A percentile compares a stretch with the other conserved stretches of the same genome.
phyloP scores from a whole-genome alignment of 1,284 basidiomycete species.

The Cutaneotrichosporon sp. region DNA sequence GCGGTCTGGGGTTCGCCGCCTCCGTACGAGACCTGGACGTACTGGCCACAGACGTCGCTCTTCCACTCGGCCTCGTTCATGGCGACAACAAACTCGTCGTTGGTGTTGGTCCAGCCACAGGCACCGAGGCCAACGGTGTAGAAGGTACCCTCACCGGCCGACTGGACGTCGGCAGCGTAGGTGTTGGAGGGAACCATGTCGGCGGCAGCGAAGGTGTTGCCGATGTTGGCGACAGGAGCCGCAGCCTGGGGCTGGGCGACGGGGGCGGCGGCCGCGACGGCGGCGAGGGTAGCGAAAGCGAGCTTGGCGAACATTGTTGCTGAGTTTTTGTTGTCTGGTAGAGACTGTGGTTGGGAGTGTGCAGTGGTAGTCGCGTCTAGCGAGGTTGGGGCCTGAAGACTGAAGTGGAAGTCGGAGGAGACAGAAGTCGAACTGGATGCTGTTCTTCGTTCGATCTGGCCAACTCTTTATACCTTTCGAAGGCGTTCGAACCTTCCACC shows the following conservation, averaged over 20 bases:
- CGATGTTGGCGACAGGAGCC: not conserved
- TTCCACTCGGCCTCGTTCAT: constrained; percentile 34
- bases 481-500: too few relatives aligned
- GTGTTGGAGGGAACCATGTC: not conserved
- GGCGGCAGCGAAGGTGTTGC: too few relatives aligned
- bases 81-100: constrained; percentile 38
- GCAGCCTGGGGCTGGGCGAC: constrained; percentile 21
- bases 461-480: too few relatives aligned
- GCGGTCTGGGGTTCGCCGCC: constrained; percentile 59
- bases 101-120: constrained; percentile 32
- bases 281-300: constrained; percentile 22
- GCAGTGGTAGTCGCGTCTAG: constrained; percentile 6
- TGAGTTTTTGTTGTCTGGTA: constrained; percentile 1
- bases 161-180: not conserved
- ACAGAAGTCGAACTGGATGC: too few relatives aligned
- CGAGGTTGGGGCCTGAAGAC: not conserved
- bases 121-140: constrained; percentile 43
- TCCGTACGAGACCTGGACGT: constrained; percentile 62
- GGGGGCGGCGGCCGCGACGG: constrained; percentile 25
- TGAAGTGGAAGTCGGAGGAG: too few relatives aligned
- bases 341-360: constrained; percentile 1
- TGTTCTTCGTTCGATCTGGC: too few relatives aligned
- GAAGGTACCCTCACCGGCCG: constrained; percentile 30
- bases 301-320: constrained; percentile 23
- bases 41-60: constrained; percentile 49